Conservation (phyloP, 306 rosid species). For the Luffa aegyptiaca region DNA sequence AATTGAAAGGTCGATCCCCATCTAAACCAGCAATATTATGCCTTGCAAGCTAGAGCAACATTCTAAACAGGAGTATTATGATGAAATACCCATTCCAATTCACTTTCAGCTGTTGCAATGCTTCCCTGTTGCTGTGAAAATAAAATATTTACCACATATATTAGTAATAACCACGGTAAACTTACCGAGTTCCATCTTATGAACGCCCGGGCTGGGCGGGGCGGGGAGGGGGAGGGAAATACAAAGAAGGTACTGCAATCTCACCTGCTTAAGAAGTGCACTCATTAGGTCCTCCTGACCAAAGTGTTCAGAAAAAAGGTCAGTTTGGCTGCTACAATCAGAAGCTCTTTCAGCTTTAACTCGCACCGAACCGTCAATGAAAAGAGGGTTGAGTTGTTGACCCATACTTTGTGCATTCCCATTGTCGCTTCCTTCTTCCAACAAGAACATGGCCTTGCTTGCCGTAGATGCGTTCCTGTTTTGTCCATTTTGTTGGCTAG, state of each 20-base stretch:
- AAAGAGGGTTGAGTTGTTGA: slow-evolving; percentile 33
- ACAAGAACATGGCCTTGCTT: slow-evolving; percentile 42
- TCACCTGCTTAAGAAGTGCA: slow-evolving; percentile 85
- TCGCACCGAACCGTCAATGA: slow-evolving; percentile 15
- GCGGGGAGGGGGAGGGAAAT: neutral
- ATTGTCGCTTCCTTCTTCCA: slow-evolving; percentile 34
- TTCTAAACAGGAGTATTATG: slow-evolving; percentile 78
- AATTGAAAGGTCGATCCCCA: neutral
- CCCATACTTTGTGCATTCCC: slow-evolving; percentile 36
- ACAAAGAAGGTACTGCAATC: slow-evolving; percentile 7
- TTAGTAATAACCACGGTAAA: neutral
- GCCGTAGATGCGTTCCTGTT: slow-evolving; percentile 27
- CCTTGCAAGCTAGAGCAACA: neutral
- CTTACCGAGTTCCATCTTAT: neutral
- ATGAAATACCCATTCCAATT: slow-evolving; percentile 79
- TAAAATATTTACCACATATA: neutral
- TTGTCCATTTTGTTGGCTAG: slow-evolving; percentile 31
- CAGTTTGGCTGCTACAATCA: slow-evolving; percentile 35
- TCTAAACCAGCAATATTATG: neutral
- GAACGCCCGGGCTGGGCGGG: neutral
- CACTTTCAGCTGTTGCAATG: slow-evolving; percentile 49
- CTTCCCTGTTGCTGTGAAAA: slow-evolving; percentile 65
- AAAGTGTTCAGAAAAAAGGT: slow-evolving; percentile 55
- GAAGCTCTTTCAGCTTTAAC: slow-evolving; percentile 59
- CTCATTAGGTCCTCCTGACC: slow-evolving; percentile 96